Conservation (phyloP, 129 eudicot species). For the Escallonia rubra region DNA sequence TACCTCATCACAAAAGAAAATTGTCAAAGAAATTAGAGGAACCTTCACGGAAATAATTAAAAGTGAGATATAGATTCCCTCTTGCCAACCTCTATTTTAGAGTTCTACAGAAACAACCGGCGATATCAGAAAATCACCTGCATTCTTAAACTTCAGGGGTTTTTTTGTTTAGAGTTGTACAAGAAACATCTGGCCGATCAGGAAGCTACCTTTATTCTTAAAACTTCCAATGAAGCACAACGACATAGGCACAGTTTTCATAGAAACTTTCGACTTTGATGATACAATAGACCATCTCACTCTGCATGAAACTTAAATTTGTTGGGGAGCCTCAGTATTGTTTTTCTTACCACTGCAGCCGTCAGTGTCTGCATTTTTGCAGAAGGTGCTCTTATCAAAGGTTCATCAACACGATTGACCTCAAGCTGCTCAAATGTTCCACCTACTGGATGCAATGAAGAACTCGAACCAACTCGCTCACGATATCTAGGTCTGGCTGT, state of each 20-base stretch:
- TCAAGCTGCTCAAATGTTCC: conserved; percentile 9
- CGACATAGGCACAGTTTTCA: background rate
- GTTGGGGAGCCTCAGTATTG: background rate
- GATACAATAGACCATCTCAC: background rate
- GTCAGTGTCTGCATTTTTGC: conserved; percentile 14
- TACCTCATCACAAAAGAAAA: no score
- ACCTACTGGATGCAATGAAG: conserved; percentile 12
- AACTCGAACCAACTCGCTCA: conserved; percentile 10
- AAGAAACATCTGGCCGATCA: background rate
- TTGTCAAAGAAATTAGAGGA: no score
- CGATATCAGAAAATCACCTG: no score
- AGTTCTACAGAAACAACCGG: no score
- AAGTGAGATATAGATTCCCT: no score
- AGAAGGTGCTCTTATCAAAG: conserved; percentile 22
- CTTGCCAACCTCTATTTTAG: no score
- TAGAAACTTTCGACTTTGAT: background rate
- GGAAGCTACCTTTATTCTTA: no score
- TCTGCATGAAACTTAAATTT: background rate
- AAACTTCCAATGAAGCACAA: background rate
- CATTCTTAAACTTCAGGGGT: no score
- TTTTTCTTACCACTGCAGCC: conserved; percentile 25
- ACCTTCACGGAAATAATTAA: no score
- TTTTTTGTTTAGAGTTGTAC: background rate
- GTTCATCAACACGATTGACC: conserved; percentile 11
- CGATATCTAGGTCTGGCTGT: conserved; percentile 33